phyloP scores from a whole-genome alignment of 2,329 filamentous ascomycete genomes.

The Exophiala viscosa region DNA sequence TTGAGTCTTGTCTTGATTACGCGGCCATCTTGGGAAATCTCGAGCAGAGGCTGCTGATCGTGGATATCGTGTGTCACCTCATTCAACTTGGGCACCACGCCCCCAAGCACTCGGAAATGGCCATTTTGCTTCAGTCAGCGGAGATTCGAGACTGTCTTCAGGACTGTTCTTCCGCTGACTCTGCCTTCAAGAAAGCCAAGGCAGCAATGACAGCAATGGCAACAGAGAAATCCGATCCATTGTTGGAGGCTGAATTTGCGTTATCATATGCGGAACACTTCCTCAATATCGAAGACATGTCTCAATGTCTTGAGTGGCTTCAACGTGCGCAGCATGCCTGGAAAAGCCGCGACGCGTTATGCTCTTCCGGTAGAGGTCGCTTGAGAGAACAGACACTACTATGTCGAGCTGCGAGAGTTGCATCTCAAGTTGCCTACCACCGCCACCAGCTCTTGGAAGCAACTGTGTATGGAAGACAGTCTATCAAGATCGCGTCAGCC shows the following conservation, averaged over 20 bases:
- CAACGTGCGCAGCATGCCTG: conserved; percentile 32
- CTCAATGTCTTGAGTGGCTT: conserved; percentile 51
- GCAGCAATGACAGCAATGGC: conserved; percentile 46
- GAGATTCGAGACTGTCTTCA: conserved; percentile 58
- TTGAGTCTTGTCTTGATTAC: conserved; percentile 55
- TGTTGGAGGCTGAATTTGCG: conserved; percentile 57
- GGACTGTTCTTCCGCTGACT: conserved; percentile 56
- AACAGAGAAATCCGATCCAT: conserved; percentile 39
- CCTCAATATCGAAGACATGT: conserved; percentile 61
- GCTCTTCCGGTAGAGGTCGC: conserved; percentile 3
- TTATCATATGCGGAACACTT: conserved; percentile 72
- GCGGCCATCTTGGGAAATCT: conserved; percentile 56
- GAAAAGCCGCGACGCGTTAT: conserved; percentile 21
- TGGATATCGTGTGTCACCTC: conserved; percentile 48
- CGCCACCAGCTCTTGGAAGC: conserved; percentile 16
- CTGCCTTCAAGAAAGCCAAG: conserved; percentile 58
- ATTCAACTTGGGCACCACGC: conserved; percentile 43
- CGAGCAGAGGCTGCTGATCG: conserved; percentile 46
- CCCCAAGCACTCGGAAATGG: conserved; percentile 39
- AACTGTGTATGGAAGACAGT: conserved; percentile 21
- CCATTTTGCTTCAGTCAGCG: conserved; percentile 46
- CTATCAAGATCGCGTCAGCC: conserved; percentile 22
- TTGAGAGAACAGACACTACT: conserved; percentile 15
- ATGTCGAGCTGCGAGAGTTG: conserved; percentile 18
- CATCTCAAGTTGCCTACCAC: conserved; percentile 20